Base-by-base conservation (phyloP, 257 asterid genomes). In the Misopates orontium region DNA sequence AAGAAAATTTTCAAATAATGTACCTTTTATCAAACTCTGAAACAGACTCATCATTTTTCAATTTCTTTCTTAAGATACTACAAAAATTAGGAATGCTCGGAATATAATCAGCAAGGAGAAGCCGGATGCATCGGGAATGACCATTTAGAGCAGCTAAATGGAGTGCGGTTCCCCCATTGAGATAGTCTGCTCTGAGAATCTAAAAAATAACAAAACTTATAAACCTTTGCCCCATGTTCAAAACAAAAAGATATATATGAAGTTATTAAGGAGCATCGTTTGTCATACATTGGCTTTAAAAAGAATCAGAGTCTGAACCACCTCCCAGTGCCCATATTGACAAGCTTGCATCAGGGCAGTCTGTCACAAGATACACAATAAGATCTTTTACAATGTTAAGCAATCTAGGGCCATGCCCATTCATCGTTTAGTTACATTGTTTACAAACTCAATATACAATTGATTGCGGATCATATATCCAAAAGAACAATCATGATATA, bases 301-400 rank as follows among this genome's bases (percentile, higher is more conserved):
- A 60, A 90, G 84, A 71, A 90, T 79, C 66, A 90, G 84, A 19
- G 87, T 87, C 95, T 84, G 97, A 81, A 87, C 96, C 62, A 87
- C 96, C 75, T 90, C 97, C 97, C 97, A 90, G 55, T 90, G 96
- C 64, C 97, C 96, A 73, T 80, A 85, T 74, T 87, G 96, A 74
- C 96, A 90, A 62, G 96, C 97, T 86, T 87, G 97, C 96, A 90
- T 90, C 86, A 90, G 64, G 55, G 97, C 96, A 52, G 96, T 90
- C 97, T 90, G 87, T 78, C 69, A 73, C 74, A 70, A 15, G 8
- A 78, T 50, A 66, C 42, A 72, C 21, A 47, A 42, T 36, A 36
- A 36, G 8, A 36, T 36, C 8, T 10, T 36, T 36, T 36, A 36
- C 8, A 36, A 36, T 10, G 4, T 36, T 36, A 36, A 36, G 11